Percentiles rank a stretch among this genome's conserved stretches.
Conservation (phyloP, 768 basidiomycete genomes). For the Pleurotus cornucopiae region DNA sequence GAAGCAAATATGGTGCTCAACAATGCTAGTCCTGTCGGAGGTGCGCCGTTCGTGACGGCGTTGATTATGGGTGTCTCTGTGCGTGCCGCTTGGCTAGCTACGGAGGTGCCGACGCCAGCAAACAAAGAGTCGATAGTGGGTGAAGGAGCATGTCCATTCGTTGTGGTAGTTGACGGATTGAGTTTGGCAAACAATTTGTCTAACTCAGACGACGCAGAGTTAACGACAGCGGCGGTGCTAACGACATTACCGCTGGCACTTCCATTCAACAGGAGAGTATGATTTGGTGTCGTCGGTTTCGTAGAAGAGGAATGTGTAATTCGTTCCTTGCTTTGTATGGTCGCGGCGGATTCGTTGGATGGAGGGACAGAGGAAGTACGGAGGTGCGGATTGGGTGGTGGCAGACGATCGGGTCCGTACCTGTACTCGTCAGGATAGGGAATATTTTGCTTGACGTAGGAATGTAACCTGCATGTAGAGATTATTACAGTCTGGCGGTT, state of each 20-base stretch:
- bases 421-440: constrained; percentile 71
- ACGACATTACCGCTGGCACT: background rate
- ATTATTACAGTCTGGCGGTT: background rate
- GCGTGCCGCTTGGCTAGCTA: constrained; percentile 22
- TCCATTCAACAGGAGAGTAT: background rate
- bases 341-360: constrained; percentile 1
- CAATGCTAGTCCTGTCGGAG: constrained; percentile 51
- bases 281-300: background rate
- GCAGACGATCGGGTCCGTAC: constrained; percentile 64
- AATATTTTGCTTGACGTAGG: constrained; percentile 59
- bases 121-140: constrained; percentile 10
- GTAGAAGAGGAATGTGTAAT: background rate
- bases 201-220: constrained; percentile 34
- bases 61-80: constrained; percentile 9
- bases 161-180: constrained; percentile 16
- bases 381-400: constrained; percentile 46
- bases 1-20: constrained; percentile 76
- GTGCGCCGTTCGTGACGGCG: constrained; percentile 13
- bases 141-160: constrained; percentile 13
- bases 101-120: constrained; percentile 13
- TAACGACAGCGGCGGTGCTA: background rate
- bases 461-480: constrained; percentile 46
- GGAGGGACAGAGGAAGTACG: constrained; percentile 23
- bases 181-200: constrained; percentile 47
- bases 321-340: background rate